Conservation (phyloP, 2,329 filamentous ascomycete genomes). For the Penicillium decumbens region DNA sequence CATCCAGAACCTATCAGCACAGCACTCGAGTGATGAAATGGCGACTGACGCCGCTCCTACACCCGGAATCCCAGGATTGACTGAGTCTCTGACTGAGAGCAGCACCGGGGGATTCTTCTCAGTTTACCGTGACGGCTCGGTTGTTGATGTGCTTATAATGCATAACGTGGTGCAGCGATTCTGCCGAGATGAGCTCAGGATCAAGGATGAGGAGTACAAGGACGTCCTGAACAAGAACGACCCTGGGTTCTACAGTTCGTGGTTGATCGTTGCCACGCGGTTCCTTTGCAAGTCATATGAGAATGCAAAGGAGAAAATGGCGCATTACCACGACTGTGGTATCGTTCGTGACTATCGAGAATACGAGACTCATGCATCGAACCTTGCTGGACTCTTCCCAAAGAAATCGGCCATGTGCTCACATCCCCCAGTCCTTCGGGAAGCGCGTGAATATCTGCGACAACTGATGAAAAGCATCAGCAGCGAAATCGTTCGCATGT, state of each 20-base stretch:
- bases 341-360: slow-evolving; percentile 47
- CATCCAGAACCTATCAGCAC: slow-evolving; percentile 14
- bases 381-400: slow-evolving; percentile 39
- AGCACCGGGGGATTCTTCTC: slow-evolving; percentile 34
- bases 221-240: slow-evolving; percentile 15
- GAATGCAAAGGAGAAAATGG: slow-evolving; percentile 40
- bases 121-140: slow-evolving; percentile 26
- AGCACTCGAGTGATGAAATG: slow-evolving; percentile 22
- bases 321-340: slow-evolving; percentile 33
- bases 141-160: slow-evolving; percentile 45
- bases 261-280: slow-evolving; percentile 41
- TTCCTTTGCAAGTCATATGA: slow-evolving; percentile 43
- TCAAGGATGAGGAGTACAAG: slow-evolving; percentile 32
- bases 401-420: slow-evolving; percentile 27
- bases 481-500: slow-evolving; percentile 40
- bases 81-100: slow-evolving; percentile 33
- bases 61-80: slow-evolving; percentile 22
- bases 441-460: slow-evolving; percentile 35
- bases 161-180: slow-evolving; percentile 48
- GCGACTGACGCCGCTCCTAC: slow-evolving; percentile 19
- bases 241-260: slow-evolving; percentile 39
- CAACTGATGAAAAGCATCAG: slow-evolving; percentile 36
- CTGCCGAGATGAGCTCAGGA: slow-evolving; percentile 45
- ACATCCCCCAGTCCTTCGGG: slow-evolving; percentile 24
- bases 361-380: slow-evolving; percentile 45